phyloP scores from a whole-genome alignment of 176 grass and related monocot species.

The Secale cereale region DNA sequence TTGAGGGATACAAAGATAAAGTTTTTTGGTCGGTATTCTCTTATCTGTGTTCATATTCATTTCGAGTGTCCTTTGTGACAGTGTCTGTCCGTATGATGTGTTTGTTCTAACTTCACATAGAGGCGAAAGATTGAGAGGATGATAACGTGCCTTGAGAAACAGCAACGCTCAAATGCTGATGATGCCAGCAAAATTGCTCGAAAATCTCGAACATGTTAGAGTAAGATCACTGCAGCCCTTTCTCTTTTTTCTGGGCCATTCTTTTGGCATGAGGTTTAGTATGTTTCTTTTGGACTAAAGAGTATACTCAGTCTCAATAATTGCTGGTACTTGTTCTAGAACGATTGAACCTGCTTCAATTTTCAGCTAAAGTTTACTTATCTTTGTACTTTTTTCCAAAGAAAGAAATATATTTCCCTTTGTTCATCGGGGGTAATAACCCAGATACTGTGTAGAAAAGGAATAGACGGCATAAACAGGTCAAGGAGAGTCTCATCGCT shows the following conservation, averaged over 20 bases:
- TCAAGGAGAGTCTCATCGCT: too few species aligned
- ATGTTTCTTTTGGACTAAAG: background rate
- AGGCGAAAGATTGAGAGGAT: too few species aligned
- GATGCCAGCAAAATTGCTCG: slow-evolving; percentile 53
- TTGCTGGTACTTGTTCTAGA: too few species aligned
- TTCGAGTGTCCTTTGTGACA: background rate
- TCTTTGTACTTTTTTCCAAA: too few species aligned
- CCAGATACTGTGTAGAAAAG: too few species aligned
- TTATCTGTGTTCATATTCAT: background rate
- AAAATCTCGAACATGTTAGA: slow-evolving; percentile 90
- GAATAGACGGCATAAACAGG: too few species aligned
- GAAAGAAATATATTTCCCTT: too few species aligned
- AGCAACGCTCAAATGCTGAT: slow-evolving; percentile 67
- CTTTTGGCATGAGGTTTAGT: slow-evolving; percentile 5
- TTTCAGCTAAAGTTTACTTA: too few species aligned
- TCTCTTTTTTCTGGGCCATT: slow-evolving; percentile 1
- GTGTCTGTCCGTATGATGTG: too few species aligned
- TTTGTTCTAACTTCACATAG: slow-evolving; percentile 41
- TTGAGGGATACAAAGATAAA: slow-evolving; percentile 92
- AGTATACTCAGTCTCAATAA: too few species aligned
- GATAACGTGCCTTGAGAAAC: slow-evolving; percentile 91
- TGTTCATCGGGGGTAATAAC: too few species aligned
- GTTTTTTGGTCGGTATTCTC: slow-evolving; percentile 62
- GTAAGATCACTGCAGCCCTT: slow-evolving; percentile 43
- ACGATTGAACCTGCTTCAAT: too few species aligned